Conservation (phyloP, 179 eudicot species). For the Beta macrorhiza region DNA sequence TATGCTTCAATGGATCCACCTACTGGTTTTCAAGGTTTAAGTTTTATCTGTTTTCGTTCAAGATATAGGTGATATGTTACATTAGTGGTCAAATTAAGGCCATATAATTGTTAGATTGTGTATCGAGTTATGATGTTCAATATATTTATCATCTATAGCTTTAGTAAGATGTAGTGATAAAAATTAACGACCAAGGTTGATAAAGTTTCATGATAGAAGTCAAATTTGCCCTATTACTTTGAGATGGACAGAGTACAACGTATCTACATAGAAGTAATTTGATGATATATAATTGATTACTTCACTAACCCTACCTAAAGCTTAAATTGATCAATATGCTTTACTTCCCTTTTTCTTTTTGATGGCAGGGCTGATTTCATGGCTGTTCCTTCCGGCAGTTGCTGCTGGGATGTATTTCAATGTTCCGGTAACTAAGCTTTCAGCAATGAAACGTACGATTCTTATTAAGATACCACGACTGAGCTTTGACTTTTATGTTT, state of each 20-base stretch:
- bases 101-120: neutral
- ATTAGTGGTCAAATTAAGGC: neutral
- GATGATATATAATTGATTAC: neutral
- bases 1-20: conserved; percentile 74
- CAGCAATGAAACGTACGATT: neutral
- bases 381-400: conserved; percentile 83
- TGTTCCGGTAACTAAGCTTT: conserved; percentile 55
- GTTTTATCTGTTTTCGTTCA: neutral
- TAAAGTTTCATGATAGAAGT: neutral
- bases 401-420: conserved; percentile 80
- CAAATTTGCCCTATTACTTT: neutral
- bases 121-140: neutral
- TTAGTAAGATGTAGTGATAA: neutral
- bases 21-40: conserved; percentile 76
- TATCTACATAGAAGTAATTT: too few relatives aligned
- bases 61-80: neutral
- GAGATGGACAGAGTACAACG: neutral
- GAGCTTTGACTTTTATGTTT: neutral
- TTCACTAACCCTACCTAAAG: neutral
- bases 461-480: neutral
- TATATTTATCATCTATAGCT: neutral
- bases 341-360: neutral
- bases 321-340: neutral
- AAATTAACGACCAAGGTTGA: neutral
- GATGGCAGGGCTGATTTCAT: conserved; percentile 72